Evolutionary conservation across 441 rosid genomes (phyloP), one percentile per base, ranked within the genome.

Genomic region (Rhodomyrtus psidioides): DNA sequence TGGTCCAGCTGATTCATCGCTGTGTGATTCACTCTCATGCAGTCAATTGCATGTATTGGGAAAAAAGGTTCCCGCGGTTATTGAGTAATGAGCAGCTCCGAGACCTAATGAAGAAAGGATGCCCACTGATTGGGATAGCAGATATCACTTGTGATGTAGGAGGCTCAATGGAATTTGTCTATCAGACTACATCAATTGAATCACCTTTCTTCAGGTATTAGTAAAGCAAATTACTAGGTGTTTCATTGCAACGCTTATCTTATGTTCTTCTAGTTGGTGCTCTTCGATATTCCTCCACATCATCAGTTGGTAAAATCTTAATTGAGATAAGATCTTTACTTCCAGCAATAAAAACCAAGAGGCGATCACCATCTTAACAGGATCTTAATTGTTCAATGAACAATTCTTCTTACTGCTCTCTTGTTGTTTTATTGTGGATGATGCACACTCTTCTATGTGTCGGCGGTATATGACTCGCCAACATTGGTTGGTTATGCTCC

Each of bases 31-130:
- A 13, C 84, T 79, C 54, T 81, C 30, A 70, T 88, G 86, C 92
- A 97, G 99, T 97, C 57, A 97, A 97, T 90, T 96, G 99, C 92
- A 94, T 96, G 96, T 97, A 97, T 83, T 97, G 99, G 99, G 99
- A 97, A 91, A 91, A 91, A 89, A 91, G 98, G 86, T 97, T 94
- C 92, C 98, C 98, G 2, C 91, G 92, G 82, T 91, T 97, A 87
- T 88, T 97, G 86, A 95, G 93, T 91, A 93, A 88, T 54, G 86
- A 89, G 89, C 98, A 96, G 92, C 84, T 95, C 88, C 98, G 90
- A 84, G 95, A 92, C 86, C 92, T 94, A 83, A 90, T 84, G 74
- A 89, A 83, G 88, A 92, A 91, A 88, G 94, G 92, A 81, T 92
- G 94, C 55, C 98, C 97, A 23, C 95, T 97, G 86, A 92, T 94